phyloP scores from a whole-genome alignment of 805 yeast genomes.

The Candida golubevii region DNA sequence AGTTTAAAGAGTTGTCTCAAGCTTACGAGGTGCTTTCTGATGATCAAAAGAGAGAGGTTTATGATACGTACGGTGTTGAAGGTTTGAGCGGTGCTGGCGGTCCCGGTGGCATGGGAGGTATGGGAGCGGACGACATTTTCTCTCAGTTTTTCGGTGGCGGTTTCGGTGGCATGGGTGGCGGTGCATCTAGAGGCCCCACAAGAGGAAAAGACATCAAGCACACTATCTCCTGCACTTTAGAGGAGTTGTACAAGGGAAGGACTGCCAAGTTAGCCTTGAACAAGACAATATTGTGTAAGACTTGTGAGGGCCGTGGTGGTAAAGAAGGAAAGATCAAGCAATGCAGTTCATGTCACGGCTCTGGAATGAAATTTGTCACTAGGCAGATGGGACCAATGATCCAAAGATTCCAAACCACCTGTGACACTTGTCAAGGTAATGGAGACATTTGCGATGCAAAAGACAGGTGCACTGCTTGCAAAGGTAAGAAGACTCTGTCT shows the following conservation, averaged over 20 bases:
- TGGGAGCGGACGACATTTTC: constrained; percentile 69
- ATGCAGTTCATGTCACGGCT: constrained; percentile 86
- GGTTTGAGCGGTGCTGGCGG: constrained; percentile 56
- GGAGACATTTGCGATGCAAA: constrained; percentile 85
- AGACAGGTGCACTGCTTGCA: constrained; percentile 84
- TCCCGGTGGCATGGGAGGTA: constrained; percentile 48
- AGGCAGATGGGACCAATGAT: constrained; percentile 99
- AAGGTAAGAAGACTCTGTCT: constrained; percentile 78
- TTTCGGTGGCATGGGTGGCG: constrained; percentile 53
- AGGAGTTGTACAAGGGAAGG: constrained; percentile 92
- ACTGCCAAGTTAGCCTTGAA: constrained; percentile 90
- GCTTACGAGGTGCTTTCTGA: constrained; percentile 90
- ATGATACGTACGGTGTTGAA: constrained; percentile 90
- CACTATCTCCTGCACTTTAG: constrained; percentile 77
- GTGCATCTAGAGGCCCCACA: constrained; percentile 76
- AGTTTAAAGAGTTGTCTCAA: constrained; percentile 83
- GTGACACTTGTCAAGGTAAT: constrained; percentile 88
- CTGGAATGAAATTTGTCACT: constrained; percentile 85
- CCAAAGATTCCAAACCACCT: constrained; percentile 92
- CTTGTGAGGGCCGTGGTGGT: constrained; percentile 96
- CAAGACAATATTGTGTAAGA: constrained; percentile 82
- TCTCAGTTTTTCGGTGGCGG: constrained; percentile 79
- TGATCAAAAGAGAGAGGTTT: constrained; percentile 79
- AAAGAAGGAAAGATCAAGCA: constrained; percentile 83
- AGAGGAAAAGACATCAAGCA: constrained; percentile 91